A percentile compares a stretch with the other conserved stretches of the same genome.
Evolutionary conservation across 2,329 filamentous ascomycete genomes (phyloP).

Genomic region (Acrodontium crateriforme): DNA sequence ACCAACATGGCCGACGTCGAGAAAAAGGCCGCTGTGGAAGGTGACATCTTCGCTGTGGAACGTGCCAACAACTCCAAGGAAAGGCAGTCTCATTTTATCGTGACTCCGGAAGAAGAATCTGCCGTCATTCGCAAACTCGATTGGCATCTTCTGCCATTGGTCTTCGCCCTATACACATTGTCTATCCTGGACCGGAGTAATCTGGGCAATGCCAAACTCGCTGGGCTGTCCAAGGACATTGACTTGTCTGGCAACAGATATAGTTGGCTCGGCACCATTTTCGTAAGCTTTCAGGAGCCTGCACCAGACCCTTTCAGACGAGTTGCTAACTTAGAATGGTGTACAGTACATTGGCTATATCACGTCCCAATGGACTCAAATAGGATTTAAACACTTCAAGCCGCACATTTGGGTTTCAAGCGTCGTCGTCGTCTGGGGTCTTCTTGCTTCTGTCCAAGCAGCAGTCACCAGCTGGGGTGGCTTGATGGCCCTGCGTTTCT

Average conservation of each 20-base stretch:
- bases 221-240: slow-evolving; percentile 32
- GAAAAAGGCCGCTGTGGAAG: too few relatives aligned
- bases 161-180: slow-evolving; percentile 16
- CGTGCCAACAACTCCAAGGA: too few relatives aligned
- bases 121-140: slow-evolving; percentile 23
- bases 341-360: slow-evolving; percentile 51
- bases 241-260: slow-evolving; percentile 34
- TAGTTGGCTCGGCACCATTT: slow-evolving; percentile 38
- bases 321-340: background rate
- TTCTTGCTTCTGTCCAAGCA: slow-evolving; percentile 35
- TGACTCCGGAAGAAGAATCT: too few relatives aligned
- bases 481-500: slow-evolving; percentile 36
- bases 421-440: slow-evolving; percentile 32
- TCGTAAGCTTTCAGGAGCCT: slow-evolving; percentile 40
- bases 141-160: slow-evolving; percentile 16
- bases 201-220: slow-evolving; percentile 28
- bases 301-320: slow-evolving; percentile 21
- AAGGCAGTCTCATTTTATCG: too few relatives aligned
- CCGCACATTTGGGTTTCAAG: slow-evolving; percentile 28
- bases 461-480: slow-evolving; percentile 31
- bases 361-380: slow-evolving; percentile 46
- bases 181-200: slow-evolving; percentile 25
- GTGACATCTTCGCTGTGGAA: too few relatives aligned
- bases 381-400: slow-evolving; percentile 27
- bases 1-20: too few relatives aligned